Conservation (phyloP, 257 asterid species). For the Nicotiana otophora region DNA sequence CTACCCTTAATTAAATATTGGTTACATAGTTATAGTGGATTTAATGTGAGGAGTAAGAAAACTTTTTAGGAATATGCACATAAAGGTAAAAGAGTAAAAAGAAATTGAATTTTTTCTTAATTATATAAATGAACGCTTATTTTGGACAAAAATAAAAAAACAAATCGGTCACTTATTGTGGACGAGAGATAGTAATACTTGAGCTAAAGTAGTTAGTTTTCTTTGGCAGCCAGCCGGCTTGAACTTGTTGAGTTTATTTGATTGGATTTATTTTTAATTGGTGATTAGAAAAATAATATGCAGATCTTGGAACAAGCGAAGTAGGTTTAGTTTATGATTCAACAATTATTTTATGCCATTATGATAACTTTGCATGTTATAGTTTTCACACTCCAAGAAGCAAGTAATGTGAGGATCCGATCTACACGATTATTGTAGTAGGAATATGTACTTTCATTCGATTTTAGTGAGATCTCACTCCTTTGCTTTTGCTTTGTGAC, state of each 20-base stretch:
- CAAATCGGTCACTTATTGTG: no score
- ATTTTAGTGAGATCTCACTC: neutral
- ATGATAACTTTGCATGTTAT: neutral
- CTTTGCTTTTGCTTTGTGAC: neutral
- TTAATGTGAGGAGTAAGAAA: no score
- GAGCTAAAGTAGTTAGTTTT: neutral
- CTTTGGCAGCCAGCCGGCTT: neutral
- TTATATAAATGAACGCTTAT: no score
- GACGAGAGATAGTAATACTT: no score
- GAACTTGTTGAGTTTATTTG: neutral
- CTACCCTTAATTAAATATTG: no score
- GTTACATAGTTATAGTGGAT: no score
- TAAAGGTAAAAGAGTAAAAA: no score
- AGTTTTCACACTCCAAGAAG: neutral
- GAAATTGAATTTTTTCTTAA: no score
- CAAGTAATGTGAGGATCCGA: no score
- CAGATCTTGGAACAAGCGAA: neutral
- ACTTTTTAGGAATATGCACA: no score
- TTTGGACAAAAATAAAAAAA: no score
- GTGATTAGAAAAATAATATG: neutral
- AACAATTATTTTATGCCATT: neutral
- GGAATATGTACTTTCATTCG: neutral
- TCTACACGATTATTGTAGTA: no score
- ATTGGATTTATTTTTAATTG: neutral
- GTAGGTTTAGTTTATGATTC: neutral